These are phyloP conservation scores for Cyclospora cayetanensis DNA, from an alignment of 169 alveolate genomes.

Conservation along the genomic window DNA sequence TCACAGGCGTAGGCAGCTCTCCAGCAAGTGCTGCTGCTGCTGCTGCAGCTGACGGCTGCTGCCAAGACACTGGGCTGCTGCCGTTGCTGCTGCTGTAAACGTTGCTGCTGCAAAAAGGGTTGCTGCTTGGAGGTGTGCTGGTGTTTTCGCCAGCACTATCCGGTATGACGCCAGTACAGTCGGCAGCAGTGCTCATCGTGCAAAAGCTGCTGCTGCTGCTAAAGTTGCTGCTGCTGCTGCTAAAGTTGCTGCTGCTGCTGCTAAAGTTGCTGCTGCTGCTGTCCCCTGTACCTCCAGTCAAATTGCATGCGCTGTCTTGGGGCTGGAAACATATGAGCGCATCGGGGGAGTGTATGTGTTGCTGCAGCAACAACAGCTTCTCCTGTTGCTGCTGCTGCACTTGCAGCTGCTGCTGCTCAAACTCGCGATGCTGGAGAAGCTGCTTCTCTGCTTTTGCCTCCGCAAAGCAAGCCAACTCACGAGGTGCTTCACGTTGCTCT, in stretches of 20 bases:
- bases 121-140: not conserved
- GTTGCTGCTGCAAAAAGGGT: not conserved
- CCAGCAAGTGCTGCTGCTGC: too few relatives aligned
- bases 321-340: slow-evolving; percentile 16
- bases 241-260: not conserved
- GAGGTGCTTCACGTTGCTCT: not conserved
- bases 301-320: not conserved
- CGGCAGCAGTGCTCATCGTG: not conserved
- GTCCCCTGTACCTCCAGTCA: not conserved
- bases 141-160: not conserved
- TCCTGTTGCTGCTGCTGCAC: slow-evolving; percentile 27
- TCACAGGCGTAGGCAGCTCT: too few relatives aligned
- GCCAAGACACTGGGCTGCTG: not conserved
- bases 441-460: slow-evolving; percentile 29
- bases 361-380: slow-evolving; percentile 38
- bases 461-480: not conserved
- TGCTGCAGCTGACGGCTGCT: not conserved
- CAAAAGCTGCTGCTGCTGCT: not conserved
- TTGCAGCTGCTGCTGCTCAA: not conserved
- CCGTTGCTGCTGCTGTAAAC: not conserved
- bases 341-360: slow-evolving; percentile 22
- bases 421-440: not conserved
- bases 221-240: not conserved
- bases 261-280: too few relatives aligned
- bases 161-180: not conserved